phyloP scores from a whole-genome alignment of 2,329 filamentous ascomycete genomes.

The Stenocarpella maydis region DNA sequence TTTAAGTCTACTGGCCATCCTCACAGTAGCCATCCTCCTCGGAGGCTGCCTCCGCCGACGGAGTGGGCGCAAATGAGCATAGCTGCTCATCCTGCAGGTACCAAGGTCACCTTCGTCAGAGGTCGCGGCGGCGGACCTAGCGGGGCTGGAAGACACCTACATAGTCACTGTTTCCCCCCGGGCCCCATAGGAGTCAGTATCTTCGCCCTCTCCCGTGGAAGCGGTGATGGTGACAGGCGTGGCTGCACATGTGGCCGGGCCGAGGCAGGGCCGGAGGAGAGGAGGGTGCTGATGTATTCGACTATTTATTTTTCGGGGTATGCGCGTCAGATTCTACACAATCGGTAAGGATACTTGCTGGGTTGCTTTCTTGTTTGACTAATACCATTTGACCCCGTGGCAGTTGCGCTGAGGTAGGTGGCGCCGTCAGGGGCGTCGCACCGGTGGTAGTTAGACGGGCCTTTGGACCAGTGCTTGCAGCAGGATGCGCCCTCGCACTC shows the following conservation, averaged over 20 bases:
- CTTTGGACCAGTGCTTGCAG: constrained; percentile 10
- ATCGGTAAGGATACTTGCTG: no score
- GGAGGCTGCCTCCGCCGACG: neutral
- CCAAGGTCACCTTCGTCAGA: neutral
- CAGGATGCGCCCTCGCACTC: neutral
- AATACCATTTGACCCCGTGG: constrained; percentile 7
- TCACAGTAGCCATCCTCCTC: constrained; percentile 18
- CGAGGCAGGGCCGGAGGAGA: neutral
- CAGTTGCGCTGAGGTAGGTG: neutral
- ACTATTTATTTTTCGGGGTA: neutral
- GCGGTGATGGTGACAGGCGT: constrained; percentile 3
- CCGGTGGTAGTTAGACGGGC: neutral
- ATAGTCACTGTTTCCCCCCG: neutral
- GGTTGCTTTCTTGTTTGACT: neutral
- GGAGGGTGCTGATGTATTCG: constrained; percentile 11
- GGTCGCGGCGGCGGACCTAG: neutral
- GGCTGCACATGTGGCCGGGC: constrained; percentile 7
- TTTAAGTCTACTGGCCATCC: neutral
- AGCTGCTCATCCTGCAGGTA: neutral
- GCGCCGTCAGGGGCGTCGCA: neutral
- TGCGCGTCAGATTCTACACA: neutral
- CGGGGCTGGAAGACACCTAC: neutral
- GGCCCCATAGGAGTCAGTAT: neutral
- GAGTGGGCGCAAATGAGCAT: neutral
- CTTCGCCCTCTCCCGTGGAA: neutral